Evolutionary conservation across 75 land plant species (phyloP).

Genomic region (Azolla pinnata): DNA sequence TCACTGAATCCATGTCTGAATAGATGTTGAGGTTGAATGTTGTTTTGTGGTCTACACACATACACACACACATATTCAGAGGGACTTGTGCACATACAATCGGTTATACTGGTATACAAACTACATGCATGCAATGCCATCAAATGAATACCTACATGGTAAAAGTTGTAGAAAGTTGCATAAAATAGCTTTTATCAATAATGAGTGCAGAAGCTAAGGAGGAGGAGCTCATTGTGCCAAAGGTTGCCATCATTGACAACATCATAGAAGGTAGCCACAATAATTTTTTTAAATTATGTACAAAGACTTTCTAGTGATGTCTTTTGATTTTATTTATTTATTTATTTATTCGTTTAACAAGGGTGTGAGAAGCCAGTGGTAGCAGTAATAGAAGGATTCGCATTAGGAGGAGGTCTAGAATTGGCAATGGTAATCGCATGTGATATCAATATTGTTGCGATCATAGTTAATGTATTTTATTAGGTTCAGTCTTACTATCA

Average conservation of each 20-base stretch:
- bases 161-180: too few relatives aligned
- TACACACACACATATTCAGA: background rate
- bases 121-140: too few relatives aligned
- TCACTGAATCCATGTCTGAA: background rate
- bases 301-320: too few relatives aligned
- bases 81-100: background rate
- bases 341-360: conserved; percentile 3
- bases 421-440: conserved; percentile 31
- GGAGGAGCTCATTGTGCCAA: background rate
- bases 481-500: background rate
- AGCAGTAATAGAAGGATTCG: conserved; percentile 40
- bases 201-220: background rate
- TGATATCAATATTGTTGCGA: background rate
- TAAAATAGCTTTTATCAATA: background rate
- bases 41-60: background rate
- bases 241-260: background rate
- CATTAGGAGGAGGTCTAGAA: conserved; percentile 43
- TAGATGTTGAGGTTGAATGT: background rate
- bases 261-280: background rate
- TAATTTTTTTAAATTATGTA: too few relatives aligned
- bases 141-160: too few relatives aligned
- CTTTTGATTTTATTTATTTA: background rate
- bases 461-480: background rate
- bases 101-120: too few relatives aligned
- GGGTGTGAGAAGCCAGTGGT: conserved; percentile 29